phyloP scores from a whole-genome alignment of 1,284 basidiomycete genomes.

The Phaffia rhodozyma region DNA sequence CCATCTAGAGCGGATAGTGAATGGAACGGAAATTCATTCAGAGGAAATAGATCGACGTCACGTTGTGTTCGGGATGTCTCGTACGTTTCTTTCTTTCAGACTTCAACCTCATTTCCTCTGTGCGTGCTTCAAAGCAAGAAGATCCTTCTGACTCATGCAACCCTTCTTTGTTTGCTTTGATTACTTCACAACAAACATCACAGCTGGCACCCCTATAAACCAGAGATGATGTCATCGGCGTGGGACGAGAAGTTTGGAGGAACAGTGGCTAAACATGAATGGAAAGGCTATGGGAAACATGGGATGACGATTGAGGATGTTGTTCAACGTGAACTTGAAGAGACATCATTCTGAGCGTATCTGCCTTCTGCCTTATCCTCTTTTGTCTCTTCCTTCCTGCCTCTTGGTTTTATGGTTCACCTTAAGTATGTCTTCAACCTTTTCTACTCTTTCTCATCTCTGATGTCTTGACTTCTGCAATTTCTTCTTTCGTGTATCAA shows the following conservation, averaged over 20 bases:
- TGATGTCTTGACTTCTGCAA: too few relatives aligned
- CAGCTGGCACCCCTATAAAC: constrained; percentile 44
- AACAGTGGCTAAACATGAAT: constrained; percentile 77
- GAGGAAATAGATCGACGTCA: constrained; percentile 16
- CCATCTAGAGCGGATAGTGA: constrained; percentile 48
- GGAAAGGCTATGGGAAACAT: constrained; percentile 51
- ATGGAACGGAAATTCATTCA: constrained; percentile 15
- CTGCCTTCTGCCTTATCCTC: too few relatives aligned
- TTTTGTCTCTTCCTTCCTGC: too few relatives aligned
- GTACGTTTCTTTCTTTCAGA: constrained; percentile 16
- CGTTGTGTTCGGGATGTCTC: constrained; percentile 60
- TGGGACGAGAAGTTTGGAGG: constrained; percentile 58
- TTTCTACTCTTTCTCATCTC: too few relatives aligned
- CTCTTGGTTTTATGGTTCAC: too few relatives aligned
- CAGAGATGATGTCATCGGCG: constrained; percentile 77
- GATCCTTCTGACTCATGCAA: not conserved
- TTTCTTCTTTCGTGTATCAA: too few relatives aligned
- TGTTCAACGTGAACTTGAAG: constrained; percentile 2
- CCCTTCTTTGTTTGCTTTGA: constrained; percentile 16
- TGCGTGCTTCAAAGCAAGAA: not conserved
- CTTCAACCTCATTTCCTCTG: not conserved
- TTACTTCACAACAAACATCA: not conserved
- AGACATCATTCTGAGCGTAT: too few relatives aligned
- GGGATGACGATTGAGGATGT: constrained; percentile 12
- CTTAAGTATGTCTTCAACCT: too few relatives aligned